phyloP scores from a whole-genome alignment of 2,329 filamentous ascomycete genomes.

The Fusarium gaditjirri region DNA sequence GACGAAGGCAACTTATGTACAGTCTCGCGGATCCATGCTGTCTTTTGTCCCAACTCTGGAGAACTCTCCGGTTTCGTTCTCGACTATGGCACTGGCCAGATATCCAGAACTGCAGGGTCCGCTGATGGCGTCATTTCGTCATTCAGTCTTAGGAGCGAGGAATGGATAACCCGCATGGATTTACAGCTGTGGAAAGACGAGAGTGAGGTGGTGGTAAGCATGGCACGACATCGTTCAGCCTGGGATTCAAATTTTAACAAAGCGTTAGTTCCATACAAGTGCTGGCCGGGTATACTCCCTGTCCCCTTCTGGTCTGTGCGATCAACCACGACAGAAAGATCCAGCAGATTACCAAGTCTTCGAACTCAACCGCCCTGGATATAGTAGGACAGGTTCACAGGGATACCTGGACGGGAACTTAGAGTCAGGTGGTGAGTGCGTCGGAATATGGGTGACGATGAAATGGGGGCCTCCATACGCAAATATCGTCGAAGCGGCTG shows the following conservation, averaged over 20 bases:
- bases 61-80: neutral
- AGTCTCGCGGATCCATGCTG: neutral
- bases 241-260: neutral
- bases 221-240: neutral
- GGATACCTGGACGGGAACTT: neutral
- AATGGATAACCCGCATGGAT: neutral
- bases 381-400: too few species aligned
- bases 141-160: neutral
- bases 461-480: neutral
- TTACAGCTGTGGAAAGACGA: neutral
- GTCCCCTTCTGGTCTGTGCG: neutral
- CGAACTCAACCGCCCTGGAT: neutral
- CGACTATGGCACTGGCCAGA: neutral
- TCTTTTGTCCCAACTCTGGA: neutral
- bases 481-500: neutral
- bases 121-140: too few species aligned
- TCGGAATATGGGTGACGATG: neutral
- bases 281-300: neutral
- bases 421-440: neutral
- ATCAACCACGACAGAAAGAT: neutral
- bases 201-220: neutral
- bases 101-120: neutral
- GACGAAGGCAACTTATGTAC: neutral
- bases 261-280: neutral
- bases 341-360: neutral